Conservation (phyloP, 2,329 filamentous ascomycete species). For the Microsporum ferrugineum region DNA sequence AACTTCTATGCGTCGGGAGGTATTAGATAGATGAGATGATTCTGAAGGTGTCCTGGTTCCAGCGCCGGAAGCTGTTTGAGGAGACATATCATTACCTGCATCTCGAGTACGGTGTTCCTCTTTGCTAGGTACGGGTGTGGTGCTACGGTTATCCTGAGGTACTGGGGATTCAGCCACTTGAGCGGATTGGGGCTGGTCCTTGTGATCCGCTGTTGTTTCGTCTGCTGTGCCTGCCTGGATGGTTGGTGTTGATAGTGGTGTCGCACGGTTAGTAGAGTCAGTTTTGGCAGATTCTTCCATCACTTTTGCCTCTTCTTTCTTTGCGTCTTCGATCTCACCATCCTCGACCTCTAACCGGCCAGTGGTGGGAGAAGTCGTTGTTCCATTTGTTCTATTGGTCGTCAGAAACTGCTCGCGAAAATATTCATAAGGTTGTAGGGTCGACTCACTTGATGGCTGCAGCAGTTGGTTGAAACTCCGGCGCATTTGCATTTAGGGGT, state of each 20-base stretch:
- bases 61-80: not conserved
- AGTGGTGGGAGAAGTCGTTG: conserved; percentile 16
- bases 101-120: conserved; percentile 2
- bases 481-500: conserved; percentile 30
- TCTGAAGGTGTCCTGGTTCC: conserved; percentile 17
- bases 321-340: conserved; percentile 38
- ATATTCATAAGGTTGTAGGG: not conserved
- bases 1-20: conserved; percentile 30
- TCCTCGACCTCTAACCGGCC: conserved; percentile 33
- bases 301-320: conserved; percentile 25
- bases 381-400: conserved; percentile 21
- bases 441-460: conserved; percentile 26
- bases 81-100: conserved; percentile 3
- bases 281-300: not conserved
- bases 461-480: conserved; percentile 30
- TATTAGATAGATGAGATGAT: conserved; percentile 20
- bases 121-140: not conserved
- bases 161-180: not conserved
- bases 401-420: conserved; percentile 16
- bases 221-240: not conserved
- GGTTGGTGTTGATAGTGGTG: not conserved
- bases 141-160: not conserved
- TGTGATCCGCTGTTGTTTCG: not conserved
- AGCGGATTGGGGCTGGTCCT: not conserved
- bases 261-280: not conserved